phyloP scores from a whole-genome alignment of 352 stramenopile species.

The Pythium aristosporum region DNA sequence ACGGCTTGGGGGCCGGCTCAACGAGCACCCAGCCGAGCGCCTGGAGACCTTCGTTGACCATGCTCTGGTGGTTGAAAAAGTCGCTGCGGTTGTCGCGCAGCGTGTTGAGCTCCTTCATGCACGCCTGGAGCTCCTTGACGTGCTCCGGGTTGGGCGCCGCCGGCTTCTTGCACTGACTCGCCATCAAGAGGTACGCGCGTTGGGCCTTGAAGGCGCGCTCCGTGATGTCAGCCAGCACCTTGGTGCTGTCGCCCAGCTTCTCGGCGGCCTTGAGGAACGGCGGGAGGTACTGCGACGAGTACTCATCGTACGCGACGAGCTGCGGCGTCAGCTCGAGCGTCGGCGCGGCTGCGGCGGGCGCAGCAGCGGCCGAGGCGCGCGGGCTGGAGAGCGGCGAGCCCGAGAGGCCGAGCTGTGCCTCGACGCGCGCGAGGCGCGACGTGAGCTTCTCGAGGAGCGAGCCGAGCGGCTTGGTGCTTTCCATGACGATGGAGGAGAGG shows the following conservation, averaged over 20 bases:
- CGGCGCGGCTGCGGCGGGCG: slow-evolving; percentile 1
- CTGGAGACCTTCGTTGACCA: slow-evolving; percentile 87
- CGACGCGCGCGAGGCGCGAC: slow-evolving; percentile 56
- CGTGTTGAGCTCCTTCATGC: slow-evolving; percentile 78
- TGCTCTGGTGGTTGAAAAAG: slow-evolving; percentile 86
- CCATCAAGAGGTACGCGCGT: slow-evolving; percentile 91
- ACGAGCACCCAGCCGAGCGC: slow-evolving; percentile 80
- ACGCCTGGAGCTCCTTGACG: slow-evolving; percentile 70
- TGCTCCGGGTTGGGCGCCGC: slow-evolving; percentile 63
- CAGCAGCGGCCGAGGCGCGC: slow-evolving; percentile 7
- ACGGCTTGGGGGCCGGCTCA: slow-evolving; percentile 88
- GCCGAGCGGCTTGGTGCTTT: slow-evolving; percentile 53
- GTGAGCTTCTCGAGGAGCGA: slow-evolving; percentile 65
- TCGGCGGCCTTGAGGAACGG: slow-evolving; percentile 77
- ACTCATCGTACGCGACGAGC: slow-evolving; percentile 92
- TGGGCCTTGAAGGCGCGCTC: slow-evolving; percentile 88
- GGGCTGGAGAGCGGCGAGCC: slow-evolving; percentile 27
- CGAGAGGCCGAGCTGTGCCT: slow-evolving; percentile 55
- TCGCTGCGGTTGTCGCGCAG: slow-evolving; percentile 82
- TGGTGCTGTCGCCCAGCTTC: slow-evolving; percentile 83
- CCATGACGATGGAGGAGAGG: slow-evolving; percentile 21
- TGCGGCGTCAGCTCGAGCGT: slow-evolving; percentile 51
- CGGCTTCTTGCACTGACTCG: slow-evolving; percentile 93
- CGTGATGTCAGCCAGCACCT: slow-evolving; percentile 83
- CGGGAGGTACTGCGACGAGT: slow-evolving; percentile 73